Base-by-base conservation (phyloP, 2,329 filamentous ascomycete species). In the Apiospora malaysiana region DNA sequence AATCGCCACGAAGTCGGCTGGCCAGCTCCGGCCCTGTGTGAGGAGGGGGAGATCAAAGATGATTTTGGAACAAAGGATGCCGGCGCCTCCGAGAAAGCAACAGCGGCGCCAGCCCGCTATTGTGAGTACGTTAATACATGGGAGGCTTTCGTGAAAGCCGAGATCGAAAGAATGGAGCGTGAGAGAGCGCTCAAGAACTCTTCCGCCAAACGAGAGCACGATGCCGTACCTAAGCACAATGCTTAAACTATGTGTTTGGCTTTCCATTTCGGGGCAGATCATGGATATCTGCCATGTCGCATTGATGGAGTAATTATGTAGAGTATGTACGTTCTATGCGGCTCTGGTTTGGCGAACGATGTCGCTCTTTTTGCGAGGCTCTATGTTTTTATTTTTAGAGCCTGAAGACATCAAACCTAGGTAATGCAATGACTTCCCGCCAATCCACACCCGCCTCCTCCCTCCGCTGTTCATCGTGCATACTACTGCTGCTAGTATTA, bases 381-480 rank as follows among this genome's bases (percentile, higher is more conserved):
- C 27, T 14, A 16, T 6, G 45, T 18, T 21, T 42, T 14, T 68
- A 21, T 27, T 5, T 21, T 14, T 56, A 68, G 37, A 68, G 67
- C 27, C 67, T 42, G 46, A 68, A 68, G 45, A 68, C 67, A 49
- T 68, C 67, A 42, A 68, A 68, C 47, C 16, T 56, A 7, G 67
- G 67, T 10, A 68, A 49, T 27, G 46, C 45, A 16, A 68, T 68
- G 27, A 56, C 25, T 40, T 68, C 45, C 12, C 67, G 67, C 67
- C 67, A 68, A 46, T 68, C 67, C 18, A 68, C 46, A 23, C 37
- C 21, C 25, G 16, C 32, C 8, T 9, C n/a, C 21, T 32, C 16
- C 25, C 21, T n/a, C 16, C 27, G 10, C 23, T 9, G 23, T 9
- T 3, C 5, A 18, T n/a, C 40, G 3, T 43, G n/a, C 32, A 5